Conservation (phyloP, 305 asterid species). For the Andrographis paniculata region DNA sequence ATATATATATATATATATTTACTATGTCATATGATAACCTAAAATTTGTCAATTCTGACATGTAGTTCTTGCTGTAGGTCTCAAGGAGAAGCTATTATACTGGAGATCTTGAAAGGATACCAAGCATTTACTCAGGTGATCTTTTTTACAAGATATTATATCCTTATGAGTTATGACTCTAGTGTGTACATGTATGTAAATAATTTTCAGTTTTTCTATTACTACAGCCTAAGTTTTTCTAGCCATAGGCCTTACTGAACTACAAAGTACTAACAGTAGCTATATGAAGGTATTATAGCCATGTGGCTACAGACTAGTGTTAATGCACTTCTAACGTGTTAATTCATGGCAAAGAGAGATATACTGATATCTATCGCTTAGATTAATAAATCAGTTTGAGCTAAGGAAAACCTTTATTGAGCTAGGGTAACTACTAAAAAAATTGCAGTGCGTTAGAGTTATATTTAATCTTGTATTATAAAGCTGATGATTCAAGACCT, state of each 20-base stretch:
- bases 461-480: no score
- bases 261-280: background rate
- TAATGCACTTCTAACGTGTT: no score
- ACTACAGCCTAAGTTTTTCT: no score
- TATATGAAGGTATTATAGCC: background rate
- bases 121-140: conserved; percentile 97
- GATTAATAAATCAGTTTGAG: no score
- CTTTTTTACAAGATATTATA: conserved; percentile 12
- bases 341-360: no score
- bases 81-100: conserved; percentile 95
- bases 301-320: no score
- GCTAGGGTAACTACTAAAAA: no score
- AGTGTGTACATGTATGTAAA: background rate
- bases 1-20: no score
- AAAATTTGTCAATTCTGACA: conserved; percentile 19
- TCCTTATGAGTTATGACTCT: background rate
- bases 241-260: background rate
- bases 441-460: no score
- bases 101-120: conserved; percentile 96
- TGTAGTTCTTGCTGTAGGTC: conserved; percentile 44
- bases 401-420: no score
- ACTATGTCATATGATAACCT: conserved; percentile 10
- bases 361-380: no score
- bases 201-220: background rate
- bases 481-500: no score